Evolutionary conservation across 176 grass and related monocot genomes (phyloP).

Genomic region (Cymbopogon citratus): DNA sequence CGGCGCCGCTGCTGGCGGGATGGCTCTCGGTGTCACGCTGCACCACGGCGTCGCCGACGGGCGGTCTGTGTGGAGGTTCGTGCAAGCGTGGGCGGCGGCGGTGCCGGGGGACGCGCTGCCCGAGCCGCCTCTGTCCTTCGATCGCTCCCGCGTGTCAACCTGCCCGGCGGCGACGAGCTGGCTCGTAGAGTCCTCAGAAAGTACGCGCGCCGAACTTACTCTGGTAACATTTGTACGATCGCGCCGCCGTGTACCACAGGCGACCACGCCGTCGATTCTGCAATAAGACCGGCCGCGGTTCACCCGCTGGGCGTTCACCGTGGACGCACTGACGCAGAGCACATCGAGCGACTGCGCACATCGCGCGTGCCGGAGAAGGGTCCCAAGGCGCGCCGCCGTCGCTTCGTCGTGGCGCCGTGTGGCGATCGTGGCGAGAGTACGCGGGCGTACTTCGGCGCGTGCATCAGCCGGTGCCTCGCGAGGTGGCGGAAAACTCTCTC

Average conservation of each 20-base stretch:
- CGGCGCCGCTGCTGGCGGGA: constrained; percentile 22
- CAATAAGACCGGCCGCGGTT: not conserved
- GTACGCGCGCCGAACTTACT: not conserved
- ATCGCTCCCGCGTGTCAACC: constrained; percentile 1
- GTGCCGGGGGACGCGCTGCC: not conserved
- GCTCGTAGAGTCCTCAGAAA: not conserved
- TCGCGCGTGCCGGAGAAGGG: not conserved
- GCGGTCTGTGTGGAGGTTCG: constrained; percentile 26
- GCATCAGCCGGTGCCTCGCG: not conserved
- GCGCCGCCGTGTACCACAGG: not conserved
- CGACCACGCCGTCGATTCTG: not conserved
- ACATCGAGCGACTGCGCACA: not conserved
- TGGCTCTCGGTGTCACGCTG: constrained; percentile 18
- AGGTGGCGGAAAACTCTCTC: not conserved
- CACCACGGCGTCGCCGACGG: constrained; percentile 31
- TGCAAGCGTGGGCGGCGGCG: constrained; percentile 11
- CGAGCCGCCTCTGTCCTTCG: not conserved
- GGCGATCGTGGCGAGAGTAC: constrained; percentile 19
- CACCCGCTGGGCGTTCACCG: constrained; percentile 8
- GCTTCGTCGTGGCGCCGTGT: too few relatives aligned
- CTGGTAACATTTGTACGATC: not conserved
- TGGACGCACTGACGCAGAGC: not conserved
- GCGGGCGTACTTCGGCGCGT: too few relatives aligned
- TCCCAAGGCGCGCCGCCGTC: constrained; percentile 7
- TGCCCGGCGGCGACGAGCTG: not conserved